These are phyloP conservation scores for Lachancea waltii DNA, from an alignment of 805 yeast genomes.

Conservation along the genomic window DNA sequence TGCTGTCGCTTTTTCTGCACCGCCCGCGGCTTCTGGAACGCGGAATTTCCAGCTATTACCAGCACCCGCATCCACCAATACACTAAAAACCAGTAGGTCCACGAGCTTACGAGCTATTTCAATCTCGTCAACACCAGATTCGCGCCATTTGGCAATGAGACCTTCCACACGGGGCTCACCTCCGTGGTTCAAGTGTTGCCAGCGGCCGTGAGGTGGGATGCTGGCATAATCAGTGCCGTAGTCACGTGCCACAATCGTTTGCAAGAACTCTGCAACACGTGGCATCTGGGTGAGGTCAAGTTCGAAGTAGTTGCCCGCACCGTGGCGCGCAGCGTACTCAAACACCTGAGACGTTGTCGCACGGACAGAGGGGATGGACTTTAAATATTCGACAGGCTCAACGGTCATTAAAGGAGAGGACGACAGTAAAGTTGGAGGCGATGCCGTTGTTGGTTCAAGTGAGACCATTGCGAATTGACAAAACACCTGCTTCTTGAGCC, in stretches of 20 bases:
- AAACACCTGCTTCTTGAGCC: no score
- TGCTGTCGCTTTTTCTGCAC: background rate
- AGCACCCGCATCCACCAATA: conserved; percentile 62
- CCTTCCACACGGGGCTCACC: conserved; percentile 39
- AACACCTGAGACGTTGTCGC: conserved; percentile 43
- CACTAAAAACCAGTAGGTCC: conserved; percentile 55
- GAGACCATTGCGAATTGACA: no score
- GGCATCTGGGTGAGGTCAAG: conserved; percentile 39
- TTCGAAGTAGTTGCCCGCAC: conserved; percentile 33
- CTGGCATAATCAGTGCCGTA: conserved; percentile 38
- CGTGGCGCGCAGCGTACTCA: conserved; percentile 33
- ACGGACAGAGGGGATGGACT: conserved; percentile 50
- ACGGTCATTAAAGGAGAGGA: conserved; percentile 1
- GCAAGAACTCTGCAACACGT: conserved; percentile 40
- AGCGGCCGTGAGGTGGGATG: conserved; percentile 64
- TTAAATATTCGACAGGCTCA: conserved; percentile 30
- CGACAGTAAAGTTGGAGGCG: no score
- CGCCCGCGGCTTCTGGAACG: conserved; percentile 32
- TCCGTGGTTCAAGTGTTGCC: conserved; percentile 57
- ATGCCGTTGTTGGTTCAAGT: no score
- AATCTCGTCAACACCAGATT: conserved; percentile 28
- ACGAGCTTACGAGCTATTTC: conserved; percentile 50
- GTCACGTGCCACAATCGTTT: conserved; percentile 39
- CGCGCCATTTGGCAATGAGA: conserved; percentile 37
- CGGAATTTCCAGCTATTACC: conserved; percentile 50